Evolutionary conservation across 2,329 filamentous ascomycete genomes (phyloP), one percentile per base, ranked within the genome.

Genomic region (Monosporascus sp.): DNA sequence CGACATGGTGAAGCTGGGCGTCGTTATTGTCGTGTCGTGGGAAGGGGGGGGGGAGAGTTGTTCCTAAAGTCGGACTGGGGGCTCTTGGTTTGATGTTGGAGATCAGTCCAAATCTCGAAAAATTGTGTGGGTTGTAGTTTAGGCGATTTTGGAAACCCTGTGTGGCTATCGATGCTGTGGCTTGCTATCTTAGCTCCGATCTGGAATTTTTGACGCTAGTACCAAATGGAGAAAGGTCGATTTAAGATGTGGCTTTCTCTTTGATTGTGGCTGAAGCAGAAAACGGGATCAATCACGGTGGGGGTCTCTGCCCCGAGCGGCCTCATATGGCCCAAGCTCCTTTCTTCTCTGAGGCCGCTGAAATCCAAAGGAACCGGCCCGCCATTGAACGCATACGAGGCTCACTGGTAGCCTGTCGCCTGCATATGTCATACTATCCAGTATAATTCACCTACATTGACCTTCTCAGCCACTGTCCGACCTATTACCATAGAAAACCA

Each of bases 1-100:
- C 81, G 87, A 88, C 87, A 90, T 90, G 66, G 75, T 84, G 79
- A 82, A 81, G 82, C 72, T 77, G 76, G 51, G 50, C 55, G 53
- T 50, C 47, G 49, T 56, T 50, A 59, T 58, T 58, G 59, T 63
- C 61, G 56, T 60, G 61, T 57, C 60, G 58, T 54, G 45, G 45
- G 47, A 41, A 48, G n/a, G 59, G 57, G 62, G 60, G 61, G 61
- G 57, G 55, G 56, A 53, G 57, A 52, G 56, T 59, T 48, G 52
- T 55, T 62, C 55, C 57, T 51, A 25, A 27, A 15, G 7, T 27
- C 24, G 43, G 57, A 58, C 64, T 64, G 63, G 64, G 63, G 63
- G 63, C 63, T 62, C 64, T 67, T 63, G 62, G 62, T 37, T 43
- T 43, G 39, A 20, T 18, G 39, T 43, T 46, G 43, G 22, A 46